A percentile compares a stretch with the other conserved stretches of the same genome.
Evolutionary conservation across 148 eudicot species (phyloP).

Genomic region (Talinum fruticosum): DNA sequence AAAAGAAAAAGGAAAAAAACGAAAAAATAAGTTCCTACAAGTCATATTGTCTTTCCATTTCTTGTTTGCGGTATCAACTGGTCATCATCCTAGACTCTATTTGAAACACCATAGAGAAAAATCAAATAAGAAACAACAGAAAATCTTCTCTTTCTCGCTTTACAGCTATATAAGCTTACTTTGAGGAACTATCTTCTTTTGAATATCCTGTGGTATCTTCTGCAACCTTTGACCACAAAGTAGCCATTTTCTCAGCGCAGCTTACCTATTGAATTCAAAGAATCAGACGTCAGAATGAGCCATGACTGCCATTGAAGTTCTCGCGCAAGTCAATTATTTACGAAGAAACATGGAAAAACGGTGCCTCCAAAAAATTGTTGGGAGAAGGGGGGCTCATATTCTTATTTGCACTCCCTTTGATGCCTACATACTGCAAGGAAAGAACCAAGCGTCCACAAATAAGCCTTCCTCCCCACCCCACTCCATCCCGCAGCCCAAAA

Average conservation of each 20-base stretch:
- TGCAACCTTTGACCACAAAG: conserved; percentile 71
- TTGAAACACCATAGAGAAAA: conserved; percentile 16
- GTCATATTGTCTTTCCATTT: neutral
- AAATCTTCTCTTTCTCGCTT: conserved; percentile 23
- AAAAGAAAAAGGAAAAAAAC: neutral
- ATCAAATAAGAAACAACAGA: conserved; percentile 8
- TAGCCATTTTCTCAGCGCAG: conserved; percentile 71
- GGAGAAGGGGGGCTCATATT: neutral
- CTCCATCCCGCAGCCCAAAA: neutral
- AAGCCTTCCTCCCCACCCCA: neutral
- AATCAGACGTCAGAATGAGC: conserved; percentile 7
- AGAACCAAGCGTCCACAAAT: too few species aligned
- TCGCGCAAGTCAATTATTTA: neutral
- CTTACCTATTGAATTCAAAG: conserved; percentile 44
- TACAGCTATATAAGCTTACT: conserved; percentile 25
- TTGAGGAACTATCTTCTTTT: conserved; percentile 46
- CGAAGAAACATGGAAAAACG: neutral
- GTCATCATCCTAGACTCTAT: neutral
- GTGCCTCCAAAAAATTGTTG: neutral
- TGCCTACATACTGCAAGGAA: too few species aligned
- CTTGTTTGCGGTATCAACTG: conserved; percentile 12
- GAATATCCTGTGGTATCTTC: conserved; percentile 67
- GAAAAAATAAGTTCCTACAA: conserved; percentile 12
- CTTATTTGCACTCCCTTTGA: too few species aligned
- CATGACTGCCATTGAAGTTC: neutral